Conservation (phyloP, 148 eudicot genomes). For the Chenopodium quinoa region DNA sequence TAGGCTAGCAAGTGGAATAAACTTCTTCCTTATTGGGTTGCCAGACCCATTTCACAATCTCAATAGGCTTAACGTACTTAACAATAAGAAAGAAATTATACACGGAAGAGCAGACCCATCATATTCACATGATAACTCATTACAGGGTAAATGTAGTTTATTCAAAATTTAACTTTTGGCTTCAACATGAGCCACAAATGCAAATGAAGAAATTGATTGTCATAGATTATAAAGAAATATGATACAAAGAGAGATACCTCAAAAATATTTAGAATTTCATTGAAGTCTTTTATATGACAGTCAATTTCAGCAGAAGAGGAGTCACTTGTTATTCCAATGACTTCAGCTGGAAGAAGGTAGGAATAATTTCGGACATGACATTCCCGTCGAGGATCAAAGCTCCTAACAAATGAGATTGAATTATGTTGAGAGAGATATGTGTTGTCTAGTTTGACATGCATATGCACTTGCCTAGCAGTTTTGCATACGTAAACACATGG, state of each 20-base stretch:
- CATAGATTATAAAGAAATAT: not conserved
- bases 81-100: not conserved
- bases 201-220: not conserved
- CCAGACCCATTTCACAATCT: too few relatives aligned
- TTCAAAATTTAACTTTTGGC: not conserved
- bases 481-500: not conserved
- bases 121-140: not conserved
- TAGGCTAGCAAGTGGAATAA: too few relatives aligned
- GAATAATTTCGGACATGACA: constrained; percentile 77
- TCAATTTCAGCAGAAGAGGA: constrained; percentile 53
- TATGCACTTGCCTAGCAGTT: not conserved
- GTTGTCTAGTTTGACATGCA: not conserved
- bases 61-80: not conserved
- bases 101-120: not conserved
- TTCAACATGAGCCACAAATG: not conserved
- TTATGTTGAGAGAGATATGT: not conserved
- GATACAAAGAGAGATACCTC: constrained; percentile 45
- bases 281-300: constrained; percentile 63
- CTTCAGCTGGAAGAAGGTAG: constrained; percentile 81
- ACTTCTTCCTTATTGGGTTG: too few relatives aligned
- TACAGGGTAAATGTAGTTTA: not conserved
- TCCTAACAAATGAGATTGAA: constrained; percentile 34
- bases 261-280: constrained; percentile 55
- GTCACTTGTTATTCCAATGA: constrained; percentile 64
- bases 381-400: constrained; percentile 85